phyloP scores from a whole-genome alignment of 768 basidiomycete genomes.

The Mycena alexandri region DNA sequence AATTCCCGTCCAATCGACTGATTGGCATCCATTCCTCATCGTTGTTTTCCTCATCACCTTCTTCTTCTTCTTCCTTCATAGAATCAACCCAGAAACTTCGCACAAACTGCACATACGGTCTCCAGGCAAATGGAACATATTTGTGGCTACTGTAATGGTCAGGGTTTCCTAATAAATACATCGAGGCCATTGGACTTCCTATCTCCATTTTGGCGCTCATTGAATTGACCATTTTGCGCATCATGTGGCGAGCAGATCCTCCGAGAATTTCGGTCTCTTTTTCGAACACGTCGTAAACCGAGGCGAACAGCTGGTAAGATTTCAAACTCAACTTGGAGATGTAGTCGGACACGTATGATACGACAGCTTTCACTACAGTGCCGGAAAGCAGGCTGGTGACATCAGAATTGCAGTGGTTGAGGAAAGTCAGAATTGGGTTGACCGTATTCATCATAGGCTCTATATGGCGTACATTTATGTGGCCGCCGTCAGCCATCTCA shows the following conservation, averaged over 20 bases:
- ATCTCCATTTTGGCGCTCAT: too few species aligned
- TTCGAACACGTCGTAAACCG: slow-evolving; percentile 13
- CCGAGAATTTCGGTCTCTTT: slow-evolving; percentile 18
- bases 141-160: slow-evolving; percentile 1
- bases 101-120: background rate
- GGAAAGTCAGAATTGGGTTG: too few species aligned
- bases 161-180: background rate
- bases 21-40: too few species aligned
- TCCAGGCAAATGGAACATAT: background rate
- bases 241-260: background rate
- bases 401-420: too few species aligned
- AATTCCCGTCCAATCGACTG: too few species aligned
- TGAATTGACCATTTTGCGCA: background rate
- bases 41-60: background rate
- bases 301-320: background rate
- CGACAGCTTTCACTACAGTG: background rate
- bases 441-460: background rate
- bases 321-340: background rate
- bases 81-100: background rate
- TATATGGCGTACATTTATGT: background rate
- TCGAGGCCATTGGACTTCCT: too few species aligned
- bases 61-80: too few species aligned
- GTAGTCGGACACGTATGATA: background rate
- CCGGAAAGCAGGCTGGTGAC: background rate
- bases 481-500: background rate